phyloP scores from a whole-genome alignment of 805 yeast genomes.

The Hanseniaspora thailandica region DNA sequence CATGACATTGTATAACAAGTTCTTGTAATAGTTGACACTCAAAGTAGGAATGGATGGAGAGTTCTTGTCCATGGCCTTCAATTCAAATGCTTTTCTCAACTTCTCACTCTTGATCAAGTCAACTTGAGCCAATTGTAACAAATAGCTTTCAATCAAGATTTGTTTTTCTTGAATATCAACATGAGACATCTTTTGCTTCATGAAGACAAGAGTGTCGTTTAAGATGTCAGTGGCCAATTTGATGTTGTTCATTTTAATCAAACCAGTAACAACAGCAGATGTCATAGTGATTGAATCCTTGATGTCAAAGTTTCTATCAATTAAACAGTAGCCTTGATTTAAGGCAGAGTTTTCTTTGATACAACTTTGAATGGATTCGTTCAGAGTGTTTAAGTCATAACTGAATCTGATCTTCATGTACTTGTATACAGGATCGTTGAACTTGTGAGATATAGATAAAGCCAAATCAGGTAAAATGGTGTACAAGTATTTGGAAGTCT shows the following conservation, averaged over 20 bases:
- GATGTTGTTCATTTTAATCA: constrained; percentile 40
- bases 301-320: constrained; percentile 31
- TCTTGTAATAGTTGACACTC: constrained; percentile 28
- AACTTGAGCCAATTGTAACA: constrained; percentile 31
- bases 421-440: not conserved
- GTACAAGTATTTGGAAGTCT: constrained; percentile 5
- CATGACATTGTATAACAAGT: constrained; percentile 6
- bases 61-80: constrained; percentile 24
- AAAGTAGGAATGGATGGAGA: constrained; percentile 29
- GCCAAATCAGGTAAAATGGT: not conserved
- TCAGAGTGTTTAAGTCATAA: not conserved
- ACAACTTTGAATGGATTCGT: not conserved
- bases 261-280: constrained; percentile 39
- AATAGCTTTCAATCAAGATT: constrained; percentile 35
- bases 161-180: constrained; percentile 29
- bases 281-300: constrained; percentile 32
- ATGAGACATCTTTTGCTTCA: constrained; percentile 30
- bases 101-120: constrained; percentile 29
- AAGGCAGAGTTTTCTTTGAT: not conserved
- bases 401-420: constrained; percentile 4
- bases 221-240: constrained; percentile 44
- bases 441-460: not conserved
- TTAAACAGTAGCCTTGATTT: constrained; percentile 9
- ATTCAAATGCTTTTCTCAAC: constrained; percentile 30
- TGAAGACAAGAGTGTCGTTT: constrained; percentile 37